Base-by-base conservation (phyloP, 768 basidiomycete species). In the Thelephora ganbajun region DNA sequence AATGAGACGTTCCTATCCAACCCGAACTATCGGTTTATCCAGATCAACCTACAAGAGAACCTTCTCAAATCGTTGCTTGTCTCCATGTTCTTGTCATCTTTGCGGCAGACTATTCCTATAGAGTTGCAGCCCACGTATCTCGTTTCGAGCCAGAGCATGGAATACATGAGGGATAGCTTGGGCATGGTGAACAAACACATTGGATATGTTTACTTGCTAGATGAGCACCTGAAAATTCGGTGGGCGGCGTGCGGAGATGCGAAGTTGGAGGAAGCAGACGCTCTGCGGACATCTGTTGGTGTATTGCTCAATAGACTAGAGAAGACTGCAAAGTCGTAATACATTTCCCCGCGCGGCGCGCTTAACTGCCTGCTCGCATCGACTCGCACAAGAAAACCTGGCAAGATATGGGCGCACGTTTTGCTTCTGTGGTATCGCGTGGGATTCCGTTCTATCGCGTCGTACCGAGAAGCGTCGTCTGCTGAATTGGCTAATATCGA, bases 41-140 rank as follows among this genome's bases (percentile, higher is more conserved):
- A 87, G 70, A 80, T 97, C 61, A 98, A 98, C 63, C 71, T 94
- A 22, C 94, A 98, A 66, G 86, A 91, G 62, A 98, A 98, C 64
- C 66, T 85, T 5, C 76, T 98, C 53, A 96, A 96, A 67, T 85
- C 86, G 1, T 75, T 92, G 59, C 77, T 98, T 30, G 84, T 97
- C 45, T 80, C 81, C 45, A 66, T 97, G 47, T 94, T 92, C 66
- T 63, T 82, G n/a, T 74, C 73, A 7, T 76, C 79, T 16, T 73
- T 98, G 18, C 80, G 84, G 46, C 66, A 72, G 19, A 66, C 69
- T 2, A 69, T 91, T 0, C 87, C 91, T 0, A 54, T 66, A 48
- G 66, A 74, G 36, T 63, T 81, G 33, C 86, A 87, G 36, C 50
- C 77, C 5, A 82, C 73, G 7, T 93, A 91, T 61, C 67, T 92